Evolutionary conservation across 1,284 basidiomycete species (phyloP), one percentile per base, ranked within the genome.

Genomic region (Porogramme epimiltina): DNA sequence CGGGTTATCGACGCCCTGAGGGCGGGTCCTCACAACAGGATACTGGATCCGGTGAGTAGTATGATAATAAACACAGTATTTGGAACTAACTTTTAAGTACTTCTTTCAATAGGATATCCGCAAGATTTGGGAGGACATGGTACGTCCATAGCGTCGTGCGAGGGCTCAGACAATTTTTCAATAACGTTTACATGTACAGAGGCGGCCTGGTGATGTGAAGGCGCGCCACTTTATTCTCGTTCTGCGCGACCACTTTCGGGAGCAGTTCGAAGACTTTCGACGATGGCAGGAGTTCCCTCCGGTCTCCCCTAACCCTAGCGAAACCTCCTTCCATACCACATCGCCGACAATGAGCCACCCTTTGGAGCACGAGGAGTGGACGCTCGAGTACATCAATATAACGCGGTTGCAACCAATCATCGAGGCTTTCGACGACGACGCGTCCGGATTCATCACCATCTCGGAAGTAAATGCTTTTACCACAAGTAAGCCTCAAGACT

Each of bases 341-440:
- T n/a, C n/a, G n/a, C n/a, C n/a, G n/a, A n/a, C n/a, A n/a, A n/a
- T n/a, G 5, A 60, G 44, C 0, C 39, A 33, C 11, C 51, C 58
- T 38, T 40, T 39, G 45, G 41, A 51, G 23, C 41, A 47, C 13
- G 72, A 75, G 49, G 57, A 58, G 1, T 80, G 77, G 78, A 72
- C 77, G 0, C 60, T 78, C 23, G 65, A 70, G 15, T 75, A 74
- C 54, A 72, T 80, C 57, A 75, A 71, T 47, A 65, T 74, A 5
- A 66, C 68, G 13, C 72, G 73, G 34, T 63, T 78, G 11, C 77
- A 77, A 47, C 69, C 74, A 2, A 75, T 78, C 49, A 56, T 70
- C 16, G 77, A 81, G 55, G 76, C 77, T 0, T 72, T 79, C 31
- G 77, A 79, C 49, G 76, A 79, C 44, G 78, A 80, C 47, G 76